These are phyloP conservation scores for Dipteronia dyeriana DNA, from an alignment of 345 rosid species.

Conservation along the genomic window DNA sequence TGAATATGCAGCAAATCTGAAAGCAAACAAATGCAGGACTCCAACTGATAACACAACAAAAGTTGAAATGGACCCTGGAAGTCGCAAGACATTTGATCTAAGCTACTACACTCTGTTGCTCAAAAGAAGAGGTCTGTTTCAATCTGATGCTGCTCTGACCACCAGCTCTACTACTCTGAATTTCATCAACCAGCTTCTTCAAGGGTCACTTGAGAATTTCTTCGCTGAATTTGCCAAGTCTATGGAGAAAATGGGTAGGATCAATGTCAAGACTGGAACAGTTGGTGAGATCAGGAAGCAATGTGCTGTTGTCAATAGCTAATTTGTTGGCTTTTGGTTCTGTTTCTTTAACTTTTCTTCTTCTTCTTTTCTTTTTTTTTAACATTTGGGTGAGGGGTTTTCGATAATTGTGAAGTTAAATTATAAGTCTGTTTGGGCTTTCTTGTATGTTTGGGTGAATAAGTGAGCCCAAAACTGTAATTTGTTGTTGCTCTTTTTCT, in stretches of 20 bases:
- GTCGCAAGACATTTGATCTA: slow-evolving; percentile 68
- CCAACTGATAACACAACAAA: slow-evolving; percentile 57
- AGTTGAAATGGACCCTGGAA: slow-evolving; percentile 87
- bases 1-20: slow-evolving; percentile 66
- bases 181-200: slow-evolving; percentile 44
- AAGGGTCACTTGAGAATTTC: slow-evolving; percentile 52
- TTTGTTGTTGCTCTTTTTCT: neutral
- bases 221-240: slow-evolving; percentile 60
- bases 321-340: neutral
- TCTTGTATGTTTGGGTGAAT: neutral
- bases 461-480: neutral
- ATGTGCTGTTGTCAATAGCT: slow-evolving; percentile 66
- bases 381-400: neutral
- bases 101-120: slow-evolving; percentile 56
- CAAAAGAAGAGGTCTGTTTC: slow-evolving; percentile 73
- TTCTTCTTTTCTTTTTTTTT: neutral
- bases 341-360: neutral
- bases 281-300: slow-evolving; percentile 69
- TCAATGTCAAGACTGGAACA: slow-evolving; percentile 69
- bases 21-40: slow-evolving; percentile 66
- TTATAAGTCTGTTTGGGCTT: neutral
- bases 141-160: slow-evolving; percentile 73
- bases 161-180: slow-evolving; percentile 50
- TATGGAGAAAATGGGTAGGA: slow-evolving; percentile 78
- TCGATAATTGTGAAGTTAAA: neutral